Conservation (phyloP, 129 eudicot species). For the Helianthus tuberosus region DNA sequence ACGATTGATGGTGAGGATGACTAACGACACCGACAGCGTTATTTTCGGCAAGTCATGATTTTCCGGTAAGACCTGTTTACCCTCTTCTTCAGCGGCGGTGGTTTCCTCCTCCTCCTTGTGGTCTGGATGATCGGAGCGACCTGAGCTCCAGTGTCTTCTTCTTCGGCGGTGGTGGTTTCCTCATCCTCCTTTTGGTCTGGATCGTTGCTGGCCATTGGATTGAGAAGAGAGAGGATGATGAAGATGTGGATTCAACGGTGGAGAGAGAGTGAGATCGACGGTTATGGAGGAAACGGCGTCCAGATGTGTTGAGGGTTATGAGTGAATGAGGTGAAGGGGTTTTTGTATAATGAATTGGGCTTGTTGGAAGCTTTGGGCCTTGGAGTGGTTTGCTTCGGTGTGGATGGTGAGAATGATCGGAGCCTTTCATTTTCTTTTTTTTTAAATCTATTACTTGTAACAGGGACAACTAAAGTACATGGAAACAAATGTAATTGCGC, state of each 20-base stretch:
- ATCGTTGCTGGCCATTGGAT: constrained; percentile 62
- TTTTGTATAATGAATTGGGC: constrained; percentile 16
- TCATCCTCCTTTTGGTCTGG: constrained; percentile 68
- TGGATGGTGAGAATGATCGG: no score
- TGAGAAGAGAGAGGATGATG: neutral
- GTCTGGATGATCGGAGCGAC: constrained; percentile 79
- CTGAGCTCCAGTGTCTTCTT: constrained; percentile 88
- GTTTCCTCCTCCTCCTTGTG: no score
- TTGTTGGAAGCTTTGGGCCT: neutral
- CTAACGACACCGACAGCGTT: no score
- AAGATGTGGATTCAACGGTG: neutral
- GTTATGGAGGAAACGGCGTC: constrained; percentile 30
- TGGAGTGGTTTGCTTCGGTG: neutral
- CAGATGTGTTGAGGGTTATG: constrained; percentile 23
- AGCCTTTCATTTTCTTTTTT: no score
- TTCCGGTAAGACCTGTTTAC: no score
- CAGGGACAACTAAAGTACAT: no score
- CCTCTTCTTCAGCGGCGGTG: no score
- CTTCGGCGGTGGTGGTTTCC: constrained; percentile 56
- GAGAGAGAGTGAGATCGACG: constrained; percentile 8
- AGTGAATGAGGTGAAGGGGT: neutral
- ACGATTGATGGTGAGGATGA: no score
- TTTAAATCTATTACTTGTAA: no score
- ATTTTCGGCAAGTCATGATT: no score
- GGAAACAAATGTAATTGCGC: no score